Evolutionary conservation across 805 yeast genomes (phyloP).

Genomic region (Saccharomycopsis malanga): DNA sequence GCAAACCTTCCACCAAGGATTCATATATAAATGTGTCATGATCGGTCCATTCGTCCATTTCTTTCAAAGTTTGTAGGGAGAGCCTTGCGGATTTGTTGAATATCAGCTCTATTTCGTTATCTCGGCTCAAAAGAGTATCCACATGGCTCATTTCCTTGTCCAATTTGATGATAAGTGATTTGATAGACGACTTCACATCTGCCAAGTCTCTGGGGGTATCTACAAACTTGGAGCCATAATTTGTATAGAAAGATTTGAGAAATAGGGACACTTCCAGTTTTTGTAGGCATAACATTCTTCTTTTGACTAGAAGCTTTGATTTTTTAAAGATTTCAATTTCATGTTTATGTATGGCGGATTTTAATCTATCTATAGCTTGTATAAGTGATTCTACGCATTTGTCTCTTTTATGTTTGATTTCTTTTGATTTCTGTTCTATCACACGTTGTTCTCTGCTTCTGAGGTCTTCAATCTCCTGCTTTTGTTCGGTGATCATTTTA

Average conservation of each 20-base stretch:
- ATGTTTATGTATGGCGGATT: conserved; percentile 25
- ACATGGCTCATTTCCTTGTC: conserved; percentile 42
- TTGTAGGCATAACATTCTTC: conserved; percentile 37
- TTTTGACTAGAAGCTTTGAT: conserved; percentile 33
- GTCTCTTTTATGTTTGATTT: conserved; percentile 31
- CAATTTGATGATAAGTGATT: conserved; percentile 33
- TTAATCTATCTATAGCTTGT: conserved; percentile 37
- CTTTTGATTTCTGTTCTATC: conserved; percentile 34
- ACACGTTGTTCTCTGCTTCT: conserved; percentile 44
- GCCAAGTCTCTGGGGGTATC: conserved; percentile 25
- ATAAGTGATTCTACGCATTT: conserved; percentile 35
- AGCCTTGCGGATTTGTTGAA: conserved; percentile 39
- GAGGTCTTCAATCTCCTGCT: conserved; percentile 63
- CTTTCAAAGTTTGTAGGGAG: conserved; percentile 41
- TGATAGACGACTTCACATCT: conserved; percentile 26
- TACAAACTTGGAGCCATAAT: conserved; percentile 21
- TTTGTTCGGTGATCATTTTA: conserved; percentile 78
- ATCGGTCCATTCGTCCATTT: conserved; percentile 51
- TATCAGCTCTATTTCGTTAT: conserved; percentile 47
- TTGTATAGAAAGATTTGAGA: conserved; percentile 22
- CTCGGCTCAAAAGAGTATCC: conserved; percentile 42
- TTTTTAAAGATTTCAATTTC: conserved; percentile 30
- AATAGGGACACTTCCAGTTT: conserved; percentile 32
- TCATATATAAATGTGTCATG: conserved; percentile 38
- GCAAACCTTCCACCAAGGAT: conserved; percentile 35